phyloP scores from a whole-genome alignment of 2,329 filamentous ascomycete species.

The Trichoderma aggressivum region DNA sequence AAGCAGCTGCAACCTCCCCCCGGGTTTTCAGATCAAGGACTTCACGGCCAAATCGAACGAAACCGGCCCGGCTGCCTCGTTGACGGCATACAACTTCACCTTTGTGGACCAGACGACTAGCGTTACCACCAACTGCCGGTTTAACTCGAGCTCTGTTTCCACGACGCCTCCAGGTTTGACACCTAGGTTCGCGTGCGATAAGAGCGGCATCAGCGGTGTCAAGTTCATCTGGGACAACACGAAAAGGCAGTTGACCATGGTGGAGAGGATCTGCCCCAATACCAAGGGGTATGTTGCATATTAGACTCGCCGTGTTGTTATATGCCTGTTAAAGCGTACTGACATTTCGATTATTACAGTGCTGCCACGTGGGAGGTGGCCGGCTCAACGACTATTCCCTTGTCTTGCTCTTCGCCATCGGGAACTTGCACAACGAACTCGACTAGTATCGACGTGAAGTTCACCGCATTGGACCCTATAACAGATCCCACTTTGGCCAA shows the following conservation, averaged over 20 bases:
- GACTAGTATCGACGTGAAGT: conserved; percentile 29
- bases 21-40: conserved; percentile 37
- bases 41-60: conserved; percentile 37
- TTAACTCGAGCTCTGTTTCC: conserved; percentile 41
- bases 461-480: conserved; percentile 32
- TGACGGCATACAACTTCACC: conserved; percentile 37
- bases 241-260: conserved; percentile 36
- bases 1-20: conserved; percentile 36
- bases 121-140: conserved; percentile 41
- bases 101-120: conserved; percentile 41
- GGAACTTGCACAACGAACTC: conserved; percentile 29
- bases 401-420: conserved; percentile 17
- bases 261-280: conserved; percentile 44
- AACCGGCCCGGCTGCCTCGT: conserved; percentile 28
- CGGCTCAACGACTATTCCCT: background rate
- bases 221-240: conserved; percentile 42
- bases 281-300: conserved; percentile 33
- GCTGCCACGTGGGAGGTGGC: background rate
- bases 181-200: conserved; percentile 43
- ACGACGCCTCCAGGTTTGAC: conserved; percentile 31
- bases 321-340: background rate
- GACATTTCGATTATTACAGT: background rate
- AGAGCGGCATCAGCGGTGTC: conserved; percentile 33
- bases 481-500: conserved; percentile 16
- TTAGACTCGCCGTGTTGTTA: background rate